Evolutionary conservation across 441 rosid species (phyloP), one percentile per base, ranked within the genome.

Genomic region (Aquilaria agallochum): DNA sequence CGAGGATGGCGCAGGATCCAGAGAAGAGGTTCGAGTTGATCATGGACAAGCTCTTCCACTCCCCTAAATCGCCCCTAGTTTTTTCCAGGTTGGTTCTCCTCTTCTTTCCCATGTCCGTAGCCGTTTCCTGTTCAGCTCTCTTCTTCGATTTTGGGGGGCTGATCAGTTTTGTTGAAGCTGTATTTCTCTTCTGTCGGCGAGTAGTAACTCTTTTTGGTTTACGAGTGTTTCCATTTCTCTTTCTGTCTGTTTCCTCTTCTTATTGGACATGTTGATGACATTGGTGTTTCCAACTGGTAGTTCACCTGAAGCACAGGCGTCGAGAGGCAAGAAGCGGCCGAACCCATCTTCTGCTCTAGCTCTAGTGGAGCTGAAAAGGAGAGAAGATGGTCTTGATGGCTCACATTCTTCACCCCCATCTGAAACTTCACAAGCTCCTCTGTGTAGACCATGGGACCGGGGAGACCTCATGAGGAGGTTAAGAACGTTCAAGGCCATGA

Each of bases 401-500:
- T 65, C 68, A 27, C 58, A 67, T 57, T 69, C 66, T 61, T 67
- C 56, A 50, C 65, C 54, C 5, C 34, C 65, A 11, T 36, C 70
- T 6, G 76, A 69, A 50, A 11, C 65, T 30, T 66, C 72, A 2
- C 82, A 74, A 55, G 67, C 87, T 68, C 90, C 92, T 1, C 56
- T 80, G 27, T 91, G 99, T 53, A 78, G 92, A 72, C 99, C 97
- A 0, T 94, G 99, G 97, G 90, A 89, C 70, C 81, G 99, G 50
- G 87, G 90, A 11, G 97, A 94, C 67, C 85, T 94, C 66, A 78
- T 94, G 89, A 83, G 83, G 79, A 84, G 97, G 72, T 63, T 83
- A 27, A 81, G 97, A 55, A 84, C 96, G 15, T 95, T 86, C 69
- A 95, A 91, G 83, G 91, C 99, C 62, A 95, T 95, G 97, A 87